These are phyloP conservation scores for Dothistroma septosporum DNA, from an alignment of 2,329 filamentous ascomycete species.

Conservation along the genomic window DNA sequence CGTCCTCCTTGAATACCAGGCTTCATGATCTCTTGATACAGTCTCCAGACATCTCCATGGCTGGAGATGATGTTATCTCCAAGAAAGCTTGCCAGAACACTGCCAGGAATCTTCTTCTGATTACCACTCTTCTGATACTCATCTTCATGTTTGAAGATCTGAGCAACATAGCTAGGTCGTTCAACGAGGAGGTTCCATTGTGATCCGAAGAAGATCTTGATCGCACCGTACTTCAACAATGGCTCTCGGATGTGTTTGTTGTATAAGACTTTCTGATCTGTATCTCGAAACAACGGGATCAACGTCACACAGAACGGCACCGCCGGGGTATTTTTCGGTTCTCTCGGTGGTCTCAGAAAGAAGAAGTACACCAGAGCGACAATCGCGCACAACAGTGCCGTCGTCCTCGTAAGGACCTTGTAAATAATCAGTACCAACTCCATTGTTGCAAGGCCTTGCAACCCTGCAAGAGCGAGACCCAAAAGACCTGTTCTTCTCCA, in stretches of 20 bases:
- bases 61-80: constrained; percentile 10
- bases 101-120: constrained; percentile 10
- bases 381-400: neutral
- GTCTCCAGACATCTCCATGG: constrained; percentile 4
- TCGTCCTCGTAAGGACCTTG: no score
- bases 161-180: neutral
- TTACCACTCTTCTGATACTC: constrained; percentile 5
- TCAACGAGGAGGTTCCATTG: constrained; percentile 9
- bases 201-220: constrained; percentile 10
- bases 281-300: constrained; percentile 2
- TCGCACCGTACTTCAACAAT: constrained; percentile 2
- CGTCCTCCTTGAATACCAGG: constrained; percentile 4
- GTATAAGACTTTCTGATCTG: constrained; percentile 5
- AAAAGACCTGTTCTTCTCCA: no score
- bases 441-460: no score
- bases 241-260: neutral
- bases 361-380: neutral
- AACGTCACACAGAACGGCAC: constrained; percentile 10
- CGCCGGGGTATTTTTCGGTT: constrained; percentile 5
- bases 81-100: constrained; percentile 7
- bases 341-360: neutral
- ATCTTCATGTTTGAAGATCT: constrained; percentile 8
- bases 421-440: no score
- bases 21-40: constrained; percentile 6
- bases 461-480: no score